phyloP scores from a whole-genome alignment of 805 yeast genomes.

The Ogataea philodendri region DNA sequence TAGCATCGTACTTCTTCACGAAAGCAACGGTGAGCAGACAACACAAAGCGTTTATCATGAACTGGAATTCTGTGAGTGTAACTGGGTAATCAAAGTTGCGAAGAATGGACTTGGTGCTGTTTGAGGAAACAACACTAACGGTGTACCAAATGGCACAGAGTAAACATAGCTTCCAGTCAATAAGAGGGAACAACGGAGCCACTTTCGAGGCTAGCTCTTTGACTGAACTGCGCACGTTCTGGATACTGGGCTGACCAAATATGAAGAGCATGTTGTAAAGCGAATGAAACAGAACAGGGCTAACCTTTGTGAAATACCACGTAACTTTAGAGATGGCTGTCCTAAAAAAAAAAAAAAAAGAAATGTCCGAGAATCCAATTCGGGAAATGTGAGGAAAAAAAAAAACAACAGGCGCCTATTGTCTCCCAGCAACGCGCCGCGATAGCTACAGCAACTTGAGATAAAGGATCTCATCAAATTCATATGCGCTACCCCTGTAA shows the following conservation, averaged over 20 bases:
- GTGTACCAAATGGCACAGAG: constrained; percentile 80
- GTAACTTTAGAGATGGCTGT: constrained; percentile 6
- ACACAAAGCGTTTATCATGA: constrained; percentile 63
- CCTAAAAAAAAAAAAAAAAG: constrained; percentile 3
- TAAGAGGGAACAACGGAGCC: constrained; percentile 19
- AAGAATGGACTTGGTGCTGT: constrained; percentile 75
- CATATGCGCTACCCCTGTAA: constrained; percentile 6
- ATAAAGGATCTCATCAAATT: background rate
- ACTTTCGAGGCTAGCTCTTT: constrained; percentile 11
- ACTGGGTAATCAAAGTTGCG: constrained; percentile 73
- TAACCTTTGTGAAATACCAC: constrained; percentile 1
- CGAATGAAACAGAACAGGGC: constrained; percentile 2
- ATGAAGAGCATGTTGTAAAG: constrained; percentile 19
- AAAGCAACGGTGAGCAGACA: constrained; percentile 42
- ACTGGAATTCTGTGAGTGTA: constrained; percentile 87
- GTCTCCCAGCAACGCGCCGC: too few relatives aligned
- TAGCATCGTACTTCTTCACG: constrained; percentile 34
- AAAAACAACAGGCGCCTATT: too few relatives aligned
- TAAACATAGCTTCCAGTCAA: constrained; percentile 32
- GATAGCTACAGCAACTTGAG: background rate
- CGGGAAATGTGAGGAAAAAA: constrained; percentile 3
- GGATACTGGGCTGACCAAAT: constrained; percentile 13
- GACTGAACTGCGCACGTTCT: constrained; percentile 9
- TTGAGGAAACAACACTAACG: constrained; percentile 75
- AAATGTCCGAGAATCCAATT: constrained; percentile 1